Conservation (phyloP, 495 filamentous ascomycete genomes). For the Aspergillus funiculosus region DNA sequence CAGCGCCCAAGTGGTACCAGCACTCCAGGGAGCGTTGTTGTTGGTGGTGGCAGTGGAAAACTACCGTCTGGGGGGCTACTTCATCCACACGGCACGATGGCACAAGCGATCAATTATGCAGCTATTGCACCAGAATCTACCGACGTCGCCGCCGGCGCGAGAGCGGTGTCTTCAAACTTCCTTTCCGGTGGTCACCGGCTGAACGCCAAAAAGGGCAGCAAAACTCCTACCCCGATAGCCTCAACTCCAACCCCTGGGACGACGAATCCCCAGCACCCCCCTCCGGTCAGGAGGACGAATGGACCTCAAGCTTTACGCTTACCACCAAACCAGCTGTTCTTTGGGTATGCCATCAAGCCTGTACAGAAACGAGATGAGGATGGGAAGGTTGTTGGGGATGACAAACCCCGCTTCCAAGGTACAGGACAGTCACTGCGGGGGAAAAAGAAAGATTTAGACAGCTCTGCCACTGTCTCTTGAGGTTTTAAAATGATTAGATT, state of each 20-base stretch:
- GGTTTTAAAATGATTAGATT: slow-evolving; percentile 9
- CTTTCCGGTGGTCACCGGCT: slow-evolving; percentile 67
- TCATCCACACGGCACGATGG: slow-evolving; percentile 86
- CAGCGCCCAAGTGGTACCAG: slow-evolving; percentile 54
- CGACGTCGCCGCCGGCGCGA: slow-evolving; percentile 53
- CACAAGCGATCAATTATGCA: slow-evolving; percentile 91
- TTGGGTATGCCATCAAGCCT: slow-evolving; percentile 88
- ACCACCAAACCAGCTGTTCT: slow-evolving; percentile 86
- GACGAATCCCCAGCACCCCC: slow-evolving; percentile 49
- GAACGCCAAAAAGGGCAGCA: slow-evolving; percentile 71
- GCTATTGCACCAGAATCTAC: slow-evolving; percentile 79
- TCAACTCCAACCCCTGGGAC: slow-evolving; percentile 70
- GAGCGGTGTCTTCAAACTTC: slow-evolving; percentile 73
- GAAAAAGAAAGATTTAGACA: slow-evolving; percentile 47
- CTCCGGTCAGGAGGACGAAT: slow-evolving; percentile 51
- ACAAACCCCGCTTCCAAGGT: slow-evolving; percentile 76
- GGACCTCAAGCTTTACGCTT: slow-evolving; percentile 83
- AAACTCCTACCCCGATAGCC: slow-evolving; percentile 71
- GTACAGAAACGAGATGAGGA: slow-evolving; percentile 74
- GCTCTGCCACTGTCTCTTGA: slow-evolving; percentile 36
- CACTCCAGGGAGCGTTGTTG: slow-evolving; percentile 62
- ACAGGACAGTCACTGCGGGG: slow-evolving; percentile 79
- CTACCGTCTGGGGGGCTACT: slow-evolving; percentile 64
- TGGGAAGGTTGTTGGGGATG: slow-evolving; percentile 51
- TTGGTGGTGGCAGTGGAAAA: too few relatives aligned